These are phyloP conservation scores for Xylaria sp. DNA, from an alignment of 2,329 filamentous ascomycete genomes.

Conservation along the genomic window DNA sequence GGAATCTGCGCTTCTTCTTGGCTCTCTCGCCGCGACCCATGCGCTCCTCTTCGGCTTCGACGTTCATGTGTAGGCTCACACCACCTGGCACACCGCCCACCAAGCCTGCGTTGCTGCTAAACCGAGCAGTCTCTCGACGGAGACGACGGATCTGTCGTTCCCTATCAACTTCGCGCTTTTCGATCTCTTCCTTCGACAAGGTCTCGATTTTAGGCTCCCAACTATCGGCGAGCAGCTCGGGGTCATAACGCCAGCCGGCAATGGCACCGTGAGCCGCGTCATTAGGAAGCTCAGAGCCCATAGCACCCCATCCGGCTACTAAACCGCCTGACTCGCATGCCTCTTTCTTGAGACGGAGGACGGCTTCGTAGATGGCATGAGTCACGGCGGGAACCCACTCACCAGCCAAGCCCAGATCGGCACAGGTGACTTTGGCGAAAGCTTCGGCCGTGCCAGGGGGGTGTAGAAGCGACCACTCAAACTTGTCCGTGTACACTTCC, in stretches of 20 bases:
- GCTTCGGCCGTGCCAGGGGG: conserved; percentile 86
- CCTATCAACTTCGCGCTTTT: conserved; percentile 90
- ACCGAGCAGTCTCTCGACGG: conserved; percentile 84
- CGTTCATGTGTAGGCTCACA: conserved; percentile 54
- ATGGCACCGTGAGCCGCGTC: conserved; percentile 77
- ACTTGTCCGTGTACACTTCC: conserved; percentile 90
- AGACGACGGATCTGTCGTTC: conserved; percentile 85
- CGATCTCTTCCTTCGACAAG: conserved; percentile 91
- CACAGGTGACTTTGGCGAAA: conserved; percentile 88
- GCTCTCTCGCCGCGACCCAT: conserved; percentile 89
- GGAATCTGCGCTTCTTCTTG: conserved; percentile 91
- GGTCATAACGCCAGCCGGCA: conserved; percentile 93
- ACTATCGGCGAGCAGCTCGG: conserved; percentile 76
- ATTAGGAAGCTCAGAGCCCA: conserved; percentile 72
- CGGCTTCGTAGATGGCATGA: conserved; percentile 94
- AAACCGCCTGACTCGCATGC: conserved; percentile 87
- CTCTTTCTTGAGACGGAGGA: conserved; percentile 89
- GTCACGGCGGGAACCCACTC: conserved; percentile 95
- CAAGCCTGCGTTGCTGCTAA: conserved; percentile 81
- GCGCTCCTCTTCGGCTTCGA: conserved; percentile 64
- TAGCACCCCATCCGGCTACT: conserved; percentile 65
- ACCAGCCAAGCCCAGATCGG: conserved; percentile 79
- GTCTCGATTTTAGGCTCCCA: conserved; percentile 80
- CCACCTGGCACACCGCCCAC: conserved; percentile 71
- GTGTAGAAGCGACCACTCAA: conserved; percentile 93